Conservation (phyloP, 148 eudicot species). For the Chenopodium quinoa region DNA sequence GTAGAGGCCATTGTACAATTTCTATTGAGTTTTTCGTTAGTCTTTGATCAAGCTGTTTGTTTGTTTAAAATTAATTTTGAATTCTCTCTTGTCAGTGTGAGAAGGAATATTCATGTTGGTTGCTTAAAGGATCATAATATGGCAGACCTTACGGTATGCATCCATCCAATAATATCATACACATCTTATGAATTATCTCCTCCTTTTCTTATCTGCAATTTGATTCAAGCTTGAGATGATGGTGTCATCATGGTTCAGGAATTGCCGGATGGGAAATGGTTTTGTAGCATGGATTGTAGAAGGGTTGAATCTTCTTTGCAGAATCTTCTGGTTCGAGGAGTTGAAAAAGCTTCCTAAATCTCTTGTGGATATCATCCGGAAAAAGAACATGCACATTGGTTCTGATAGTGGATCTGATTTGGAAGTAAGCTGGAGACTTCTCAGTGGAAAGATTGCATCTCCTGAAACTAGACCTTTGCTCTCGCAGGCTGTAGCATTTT, state of each 20-base stretch:
- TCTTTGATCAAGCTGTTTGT: background rate
- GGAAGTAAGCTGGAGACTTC: slow-evolving; percentile 85
- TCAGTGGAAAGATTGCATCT: slow-evolving; percentile 68
- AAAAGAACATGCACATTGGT: slow-evolving; percentile 47
- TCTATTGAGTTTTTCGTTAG: background rate
- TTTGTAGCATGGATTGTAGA: slow-evolving; percentile 68
- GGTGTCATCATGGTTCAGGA: slow-evolving; percentile 46
- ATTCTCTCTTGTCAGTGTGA: slow-evolving; percentile 61
- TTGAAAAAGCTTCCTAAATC: slow-evolving; percentile 59
- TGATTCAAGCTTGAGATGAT: slow-evolving; percentile 17
- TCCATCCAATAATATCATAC: background rate
- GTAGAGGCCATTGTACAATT: background rate
- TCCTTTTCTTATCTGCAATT: background rate
- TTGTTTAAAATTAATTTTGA: slow-evolving; percentile 7
- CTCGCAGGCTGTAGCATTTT: slow-evolving; percentile 78
- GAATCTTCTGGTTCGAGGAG: slow-evolving; percentile 55
- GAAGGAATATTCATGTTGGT: slow-evolving; percentile 95
- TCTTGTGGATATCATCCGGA: slow-evolving; percentile 46
- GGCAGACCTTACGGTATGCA: slow-evolving; percentile 79
- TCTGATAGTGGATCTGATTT: slow-evolving; percentile 32
- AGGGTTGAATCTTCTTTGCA: slow-evolving; percentile 62
- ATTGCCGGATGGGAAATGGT: slow-evolving; percentile 94
- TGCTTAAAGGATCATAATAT: slow-evolving; percentile 79
- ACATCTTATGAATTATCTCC: slow-evolving; percentile 2
- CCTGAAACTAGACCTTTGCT: slow-evolving; percentile 66